These are phyloP conservation scores for Trichoderma harzianum DNA, from an alignment of 2,329 filamentous ascomycete genomes.

Conservation along the genomic window DNA sequence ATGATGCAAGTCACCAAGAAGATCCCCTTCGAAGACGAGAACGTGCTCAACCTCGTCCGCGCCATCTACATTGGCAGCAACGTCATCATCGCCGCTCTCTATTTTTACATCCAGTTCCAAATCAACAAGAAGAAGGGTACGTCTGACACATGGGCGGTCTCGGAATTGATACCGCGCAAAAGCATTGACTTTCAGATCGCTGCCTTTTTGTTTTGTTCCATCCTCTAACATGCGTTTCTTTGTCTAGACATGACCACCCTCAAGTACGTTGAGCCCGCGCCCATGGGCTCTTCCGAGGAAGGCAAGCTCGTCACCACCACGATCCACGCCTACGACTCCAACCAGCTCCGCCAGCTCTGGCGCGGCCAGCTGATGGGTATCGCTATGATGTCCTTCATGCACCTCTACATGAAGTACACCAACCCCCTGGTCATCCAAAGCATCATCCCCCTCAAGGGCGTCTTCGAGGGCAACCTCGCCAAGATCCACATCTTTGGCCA, in stretches of 20 bases:
- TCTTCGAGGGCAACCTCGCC: conserved; percentile 90
- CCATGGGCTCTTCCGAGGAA: conserved; percentile 91
- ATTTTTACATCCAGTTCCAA: conserved; percentile 77
- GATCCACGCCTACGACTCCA: conserved; percentile 87
- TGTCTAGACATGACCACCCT: conserved; percentile 84
- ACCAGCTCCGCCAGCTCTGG: conserved; percentile 80
- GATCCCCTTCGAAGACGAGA: conserved; percentile 85
- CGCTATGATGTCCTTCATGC: conserved; percentile 98
- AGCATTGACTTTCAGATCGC: conserved; percentile 18
- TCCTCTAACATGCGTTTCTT: neutral
- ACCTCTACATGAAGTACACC: conserved; percentile 99
- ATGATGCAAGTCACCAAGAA: conserved; percentile 99
- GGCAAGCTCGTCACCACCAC: conserved; percentile 96
- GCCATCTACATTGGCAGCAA: conserved; percentile 60
- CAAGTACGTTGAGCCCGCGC: conserved; percentile 95
- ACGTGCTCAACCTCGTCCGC: conserved; percentile 55
- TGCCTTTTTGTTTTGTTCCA: neutral
- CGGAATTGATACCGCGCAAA: neutral
- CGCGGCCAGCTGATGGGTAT: conserved; percentile 93
- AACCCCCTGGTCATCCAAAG: conserved; percentile 98
- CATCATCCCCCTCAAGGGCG: conserved; percentile 95
- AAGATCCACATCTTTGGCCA: conserved; percentile 93
- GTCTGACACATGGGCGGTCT: conserved; percentile 32
- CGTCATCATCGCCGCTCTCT: conserved; percentile 77
- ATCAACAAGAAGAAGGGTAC: conserved; percentile 98